Evolutionary conservation across 192 early-diverging fungal species (phyloP), one percentile per base, ranked within the genome.

Genomic region (Polychytrium aggregatum): DNA sequence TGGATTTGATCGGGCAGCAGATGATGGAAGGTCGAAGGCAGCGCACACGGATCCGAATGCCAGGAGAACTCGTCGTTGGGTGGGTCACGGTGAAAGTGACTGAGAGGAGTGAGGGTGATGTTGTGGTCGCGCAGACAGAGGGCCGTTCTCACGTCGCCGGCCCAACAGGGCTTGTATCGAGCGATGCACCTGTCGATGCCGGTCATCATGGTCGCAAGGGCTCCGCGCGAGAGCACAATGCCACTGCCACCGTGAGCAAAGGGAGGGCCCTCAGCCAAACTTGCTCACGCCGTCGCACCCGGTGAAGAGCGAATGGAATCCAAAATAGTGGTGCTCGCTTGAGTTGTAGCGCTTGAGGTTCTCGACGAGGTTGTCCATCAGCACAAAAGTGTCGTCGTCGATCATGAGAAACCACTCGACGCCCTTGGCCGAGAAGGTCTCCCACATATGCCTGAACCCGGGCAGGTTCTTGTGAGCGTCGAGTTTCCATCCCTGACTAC

Each of bases 401-500:
- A 81, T 57, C 78, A 81, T 81, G 22, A 81, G 13, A 39, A 55
- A 81, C 76, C 75, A 81, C 22, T 70, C 62, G 22, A 76, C 78
- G 44, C 79, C 59, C n/a, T n/a, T n/a, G n/a, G n/a, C n/a, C 7
- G 78, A 76, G 45, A 57, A 78, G 11, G 42, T 48, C 18, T 55
- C 46, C 38, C 55, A 70, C 14, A 79, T 55, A 21, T 55, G 40
- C 27, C 59, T 42, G 50, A 71, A 72, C 2, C 64, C 74, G 17
- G 76, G 76, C 16, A 78, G 35, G 53, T 78, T 78, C 46, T 78
- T 78, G 59, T 76, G 65, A 3, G 67, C 72, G 49, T 76, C 71
- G 3, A 43, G n/a, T 44, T 60, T 67, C 71, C 71, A 73, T n/a
- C 71, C 71, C 21, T 37, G 38, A 8, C 63, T 58, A 13, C 21